These are phyloP conservation scores for Penicillium sumatraense DNA, from an alignment of 2,329 filamentous ascomycete species.

Conservation along the genomic window DNA sequence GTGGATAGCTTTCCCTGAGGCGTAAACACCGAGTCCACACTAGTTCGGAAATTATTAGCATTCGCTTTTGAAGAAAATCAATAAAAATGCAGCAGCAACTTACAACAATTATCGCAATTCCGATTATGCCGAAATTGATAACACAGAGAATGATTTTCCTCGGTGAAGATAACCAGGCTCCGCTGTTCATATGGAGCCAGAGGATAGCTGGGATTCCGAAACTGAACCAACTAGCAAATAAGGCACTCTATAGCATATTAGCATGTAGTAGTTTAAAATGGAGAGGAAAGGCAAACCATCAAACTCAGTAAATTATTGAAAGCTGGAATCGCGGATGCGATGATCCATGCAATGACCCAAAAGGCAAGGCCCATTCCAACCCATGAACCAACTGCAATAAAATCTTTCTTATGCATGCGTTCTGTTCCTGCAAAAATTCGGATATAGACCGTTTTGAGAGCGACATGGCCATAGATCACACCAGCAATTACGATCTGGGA, in stretches of 20 bases:
- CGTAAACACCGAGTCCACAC: conserved; percentile 23
- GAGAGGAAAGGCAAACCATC: conserved; percentile 40
- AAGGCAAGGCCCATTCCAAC: conserved; percentile 56
- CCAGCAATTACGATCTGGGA: conserved; percentile 61
- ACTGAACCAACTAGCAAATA: conserved; percentile 70
- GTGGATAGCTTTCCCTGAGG: conserved; percentile 22
- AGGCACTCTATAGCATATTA: conserved; percentile 34
- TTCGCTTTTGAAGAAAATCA: neutral
- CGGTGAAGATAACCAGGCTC: conserved; percentile 21
- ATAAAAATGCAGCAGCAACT: neutral
- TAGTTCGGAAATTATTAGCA: neutral
- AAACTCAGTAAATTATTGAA: conserved; percentile 68
- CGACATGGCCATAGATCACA: conserved; percentile 69
- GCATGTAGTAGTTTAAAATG: too few relatives aligned
- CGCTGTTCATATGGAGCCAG: conserved; percentile 42
- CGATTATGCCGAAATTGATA: neutral
- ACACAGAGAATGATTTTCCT: neutral
- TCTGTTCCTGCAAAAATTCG: conserved; percentile 65
- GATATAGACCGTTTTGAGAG: conserved; percentile 67
- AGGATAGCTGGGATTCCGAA: conserved; percentile 31
- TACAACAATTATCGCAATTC: neutral
- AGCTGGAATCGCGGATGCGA: conserved; percentile 70
- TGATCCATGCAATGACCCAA: conserved; percentile 68
- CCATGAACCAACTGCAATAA: conserved; percentile 60
- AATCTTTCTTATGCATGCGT: conserved; percentile 53